Conservation (phyloP, 1,139 yeast genomes). For the Saccharomyces hybrid region DNA sequence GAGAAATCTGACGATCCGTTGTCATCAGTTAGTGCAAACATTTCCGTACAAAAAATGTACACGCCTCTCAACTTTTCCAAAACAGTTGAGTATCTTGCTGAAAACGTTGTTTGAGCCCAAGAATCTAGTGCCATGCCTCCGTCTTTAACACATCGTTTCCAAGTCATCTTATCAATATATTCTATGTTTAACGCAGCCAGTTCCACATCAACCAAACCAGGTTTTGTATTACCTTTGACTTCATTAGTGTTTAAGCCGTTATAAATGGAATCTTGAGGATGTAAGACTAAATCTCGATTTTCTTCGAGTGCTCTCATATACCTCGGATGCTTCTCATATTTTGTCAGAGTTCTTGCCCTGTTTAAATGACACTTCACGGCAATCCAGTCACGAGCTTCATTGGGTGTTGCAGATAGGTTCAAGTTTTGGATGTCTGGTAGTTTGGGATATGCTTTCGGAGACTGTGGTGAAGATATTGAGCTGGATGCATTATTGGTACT, state of each 20-base stretch:
- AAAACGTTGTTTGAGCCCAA: constrained; percentile 29
- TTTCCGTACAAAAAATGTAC: constrained; percentile 51
- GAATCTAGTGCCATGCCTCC: constrained; percentile 38
- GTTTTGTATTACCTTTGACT: constrained; percentile 26
- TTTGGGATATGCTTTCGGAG: constrained; percentile 18
- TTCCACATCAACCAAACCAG: constrained; percentile 31
- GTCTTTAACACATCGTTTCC: constrained; percentile 26
- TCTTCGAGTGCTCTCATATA: constrained; percentile 61
- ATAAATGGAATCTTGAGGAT: constrained; percentile 60
- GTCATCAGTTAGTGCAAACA: constrained; percentile 37
- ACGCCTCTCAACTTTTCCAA: constrained; percentile 56
- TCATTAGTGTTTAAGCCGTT: constrained; percentile 45
- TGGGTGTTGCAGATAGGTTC: constrained; percentile 15
- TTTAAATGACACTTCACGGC: constrained; percentile 54
- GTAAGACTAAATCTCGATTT: constrained; percentile 55
- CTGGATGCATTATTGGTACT: constrained; percentile 14
- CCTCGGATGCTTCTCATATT: constrained; percentile 62
- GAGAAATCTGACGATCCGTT: constrained; percentile 30
- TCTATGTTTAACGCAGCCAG: constrained; percentile 31
- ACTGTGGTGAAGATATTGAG: constrained; percentile 15
- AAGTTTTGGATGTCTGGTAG: constrained; percentile 27
- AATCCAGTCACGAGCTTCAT: constrained; percentile 38
- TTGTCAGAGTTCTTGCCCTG: constrained; percentile 66
- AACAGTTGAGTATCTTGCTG: constrained; percentile 38
- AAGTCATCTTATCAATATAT: constrained; percentile 28